Evolutionary conservation across 768 basidiomycete species (phyloP).

Genomic region (Phallus indusiatus): DNA sequence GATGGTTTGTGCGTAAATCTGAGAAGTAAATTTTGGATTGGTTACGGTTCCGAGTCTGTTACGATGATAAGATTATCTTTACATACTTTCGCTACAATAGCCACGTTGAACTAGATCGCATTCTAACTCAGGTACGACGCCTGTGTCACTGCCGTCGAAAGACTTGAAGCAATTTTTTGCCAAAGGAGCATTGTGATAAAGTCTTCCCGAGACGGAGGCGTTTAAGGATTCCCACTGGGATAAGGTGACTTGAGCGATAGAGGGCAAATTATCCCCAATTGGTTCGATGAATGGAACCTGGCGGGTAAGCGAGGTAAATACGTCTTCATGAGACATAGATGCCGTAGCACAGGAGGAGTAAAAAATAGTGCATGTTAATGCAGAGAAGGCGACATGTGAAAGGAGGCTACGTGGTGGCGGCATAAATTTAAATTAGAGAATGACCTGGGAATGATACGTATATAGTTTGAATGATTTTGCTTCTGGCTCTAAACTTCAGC

Average conservation of each 20-base stretch:
- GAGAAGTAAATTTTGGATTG: not conserved
- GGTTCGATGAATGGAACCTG: not conserved
- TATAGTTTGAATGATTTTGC: no score
- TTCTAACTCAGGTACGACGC: constrained; percentile 11
- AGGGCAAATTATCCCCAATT: not conserved
- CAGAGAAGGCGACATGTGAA: not conserved
- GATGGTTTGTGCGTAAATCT: not conserved
- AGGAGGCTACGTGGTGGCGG: no score
- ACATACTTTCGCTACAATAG: constrained; percentile 15
- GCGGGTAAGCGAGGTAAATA: not conserved
- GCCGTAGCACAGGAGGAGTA: not conserved
- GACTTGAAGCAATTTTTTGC: constrained; percentile 25
- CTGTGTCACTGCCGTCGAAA: constrained; percentile 16
- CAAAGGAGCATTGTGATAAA: constrained; percentile 20
- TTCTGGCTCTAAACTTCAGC: no score
- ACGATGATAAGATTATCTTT: not conserved
- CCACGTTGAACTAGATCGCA: constrained; percentile 21
- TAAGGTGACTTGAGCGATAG: not conserved
- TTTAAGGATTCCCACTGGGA: constrained; percentile 17
- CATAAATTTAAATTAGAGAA: no score
- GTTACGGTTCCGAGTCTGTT: not conserved
- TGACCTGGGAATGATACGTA: no score
- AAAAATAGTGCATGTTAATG: not conserved
- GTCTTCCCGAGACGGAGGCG: constrained; percentile 21
- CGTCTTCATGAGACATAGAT: not conserved